A percentile compares a stretch with the other conserved stretches of the same genome.
phyloP scores from a whole-genome alignment of 495 filamentous ascomycete genomes.

The Thozetella sp. region DNA sequence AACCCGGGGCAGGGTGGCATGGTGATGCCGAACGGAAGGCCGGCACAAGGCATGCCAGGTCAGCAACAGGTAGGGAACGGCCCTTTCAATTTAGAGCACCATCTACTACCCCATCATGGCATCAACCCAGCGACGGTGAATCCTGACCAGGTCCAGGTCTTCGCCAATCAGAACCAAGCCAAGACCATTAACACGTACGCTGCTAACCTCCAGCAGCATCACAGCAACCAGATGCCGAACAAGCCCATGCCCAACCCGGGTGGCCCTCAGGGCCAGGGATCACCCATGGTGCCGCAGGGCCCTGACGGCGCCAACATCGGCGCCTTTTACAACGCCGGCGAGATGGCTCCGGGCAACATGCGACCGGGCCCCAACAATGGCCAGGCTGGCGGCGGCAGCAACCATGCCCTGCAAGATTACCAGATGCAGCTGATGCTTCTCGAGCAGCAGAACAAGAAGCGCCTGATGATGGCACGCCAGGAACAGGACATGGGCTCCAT shows the following conservation, averaged over 20 bases:
- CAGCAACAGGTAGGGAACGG: constrained; percentile 71
- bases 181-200: constrained; percentile 87
- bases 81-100: constrained; percentile 45
- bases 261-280: constrained; percentile 65
- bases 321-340: constrained; percentile 66
- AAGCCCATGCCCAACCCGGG: constrained; percentile 56
- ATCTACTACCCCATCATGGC: constrained; percentile 75
- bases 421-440: constrained; percentile 99
- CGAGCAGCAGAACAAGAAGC: constrained; percentile 98
- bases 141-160: constrained; percentile 75
- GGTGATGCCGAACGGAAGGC: constrained; percentile 72
- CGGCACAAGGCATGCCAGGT: constrained; percentile 68
- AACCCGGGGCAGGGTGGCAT: constrained; percentile 70
- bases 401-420: constrained; percentile 96
- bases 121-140: constrained; percentile 75
- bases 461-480: constrained; percentile 94
- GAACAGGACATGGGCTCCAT: constrained; percentile 75
- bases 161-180: constrained; percentile 66
- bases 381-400: constrained; percentile 62
- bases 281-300: constrained; percentile 76
- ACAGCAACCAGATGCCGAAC: constrained; percentile 76
- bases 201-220: constrained; percentile 78
- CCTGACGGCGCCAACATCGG: constrained; percentile 64
- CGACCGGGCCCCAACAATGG: constrained; percentile 56
- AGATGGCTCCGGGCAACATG: constrained; percentile 57